Evolutionary conservation across 2,329 filamentous ascomycete species (phyloP).

Genomic region (Aspergillus uvarum): DNA sequence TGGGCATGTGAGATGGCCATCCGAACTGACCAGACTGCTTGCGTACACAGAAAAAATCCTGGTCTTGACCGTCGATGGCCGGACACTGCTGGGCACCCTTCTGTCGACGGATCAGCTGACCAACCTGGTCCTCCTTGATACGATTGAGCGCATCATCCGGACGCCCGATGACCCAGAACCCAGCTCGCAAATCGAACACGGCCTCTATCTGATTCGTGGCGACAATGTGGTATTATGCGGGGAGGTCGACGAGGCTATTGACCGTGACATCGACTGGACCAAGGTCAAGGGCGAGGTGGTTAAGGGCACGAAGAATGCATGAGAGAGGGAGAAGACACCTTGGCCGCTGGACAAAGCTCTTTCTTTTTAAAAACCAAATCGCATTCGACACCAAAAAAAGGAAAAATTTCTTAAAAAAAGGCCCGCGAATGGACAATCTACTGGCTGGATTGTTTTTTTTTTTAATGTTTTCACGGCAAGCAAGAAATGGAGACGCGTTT

Average conservation of each 20-base stretch:
- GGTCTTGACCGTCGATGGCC: conserved; percentile 87
- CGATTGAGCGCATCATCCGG: conserved; percentile 86
- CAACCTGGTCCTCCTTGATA: conserved; percentile 82
- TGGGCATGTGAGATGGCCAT: background rate
- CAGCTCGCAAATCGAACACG: conserved; percentile 77
- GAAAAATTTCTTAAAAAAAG: background rate
- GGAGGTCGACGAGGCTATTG: conserved; percentile 83
- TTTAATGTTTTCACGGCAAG: background rate
- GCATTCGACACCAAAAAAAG: background rate
- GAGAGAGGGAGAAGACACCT: conserved; percentile 23
- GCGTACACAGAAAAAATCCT: conserved; percentile 74
- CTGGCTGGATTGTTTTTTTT: background rate
- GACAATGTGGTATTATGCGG: conserved; percentile 93
- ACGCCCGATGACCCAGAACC: conserved; percentile 78
- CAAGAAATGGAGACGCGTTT: conserved; percentile 1
- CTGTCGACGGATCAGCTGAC: conserved; percentile 87
- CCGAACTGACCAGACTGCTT: background rate
- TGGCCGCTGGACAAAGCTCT: background rate
- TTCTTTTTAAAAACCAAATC: conserved; percentile 1
- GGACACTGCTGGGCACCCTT: conserved; percentile 79
- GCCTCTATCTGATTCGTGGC: conserved; percentile 86
- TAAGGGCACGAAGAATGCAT: conserved; percentile 77
- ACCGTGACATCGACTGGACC: conserved; percentile 87
- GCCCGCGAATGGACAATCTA: background rate
- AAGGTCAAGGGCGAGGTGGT: conserved; percentile 84